Base-by-base conservation (phyloP, 495 filamentous ascomycete species). In the Penicillium psychrofluorescens region DNA sequence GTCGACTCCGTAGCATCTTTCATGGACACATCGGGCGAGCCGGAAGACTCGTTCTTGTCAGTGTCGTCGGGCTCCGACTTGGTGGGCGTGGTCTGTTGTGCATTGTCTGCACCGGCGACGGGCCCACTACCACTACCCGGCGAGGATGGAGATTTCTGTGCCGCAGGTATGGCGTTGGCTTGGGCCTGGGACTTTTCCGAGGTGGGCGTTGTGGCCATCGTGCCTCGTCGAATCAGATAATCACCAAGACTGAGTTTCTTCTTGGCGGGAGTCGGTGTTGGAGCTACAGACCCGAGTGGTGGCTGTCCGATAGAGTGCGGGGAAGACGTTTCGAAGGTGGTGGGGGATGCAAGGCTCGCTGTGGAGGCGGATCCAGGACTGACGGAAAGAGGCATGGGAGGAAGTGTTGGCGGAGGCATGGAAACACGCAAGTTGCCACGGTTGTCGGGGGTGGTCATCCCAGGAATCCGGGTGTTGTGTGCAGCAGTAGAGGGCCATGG, bases 211-310 rank as follows among this genome's bases (percentile, higher is more conserved):
- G 65, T 68, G n/a, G 61, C 40, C 48, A 70, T 48, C 6, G 67
- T 69, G 7, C 65, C 74, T 40, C 63, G 63, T 45, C 72, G 65
- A 40, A 66, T 80, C 15, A 78, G 67, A 51, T 84, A 85, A 49
- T 84, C 81, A 43, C 80, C 80, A n/a, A 85, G 59, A 53, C 79
- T 84, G 45, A 84, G 63, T 49, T 80, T 79, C 58, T 84, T 85
- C 66, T 79, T 78, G 29, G 70, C 67, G 0, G 80, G 78, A 42
- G 76, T 81, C 13, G 80, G 70, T 16, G 70, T 70, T 1, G 74
- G 70, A 1, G 71, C 55, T 35, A 51, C 62, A 4, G 59, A 50
- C 7, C 54, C 55, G 11, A 64, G 50, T 8, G 58, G 45, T n/a
- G 22, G 22, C 22, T 59, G 47, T 12, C 44, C 16, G 11, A 47